Base-by-base conservation (phyloP, 2,329 filamentous ascomycete genomes). In the Epichloe amarillans region DNA sequence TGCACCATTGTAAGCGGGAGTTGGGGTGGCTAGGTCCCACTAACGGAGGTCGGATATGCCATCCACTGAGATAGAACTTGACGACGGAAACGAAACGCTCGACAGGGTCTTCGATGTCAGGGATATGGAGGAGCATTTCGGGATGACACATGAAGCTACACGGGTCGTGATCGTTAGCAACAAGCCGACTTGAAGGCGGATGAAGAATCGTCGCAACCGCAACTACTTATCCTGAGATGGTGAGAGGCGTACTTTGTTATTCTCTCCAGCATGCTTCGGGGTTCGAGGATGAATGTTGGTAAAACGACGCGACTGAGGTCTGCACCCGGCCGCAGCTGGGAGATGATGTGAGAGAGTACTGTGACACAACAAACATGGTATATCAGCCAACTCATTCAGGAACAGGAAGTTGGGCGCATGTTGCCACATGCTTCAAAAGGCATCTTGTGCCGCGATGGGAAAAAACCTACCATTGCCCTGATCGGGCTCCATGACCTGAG, bases 331-430 rank as follows among this genome's bases (percentile, higher is more conserved):
- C 93, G 86, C 55, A 98, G 77, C 71, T 98, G 93, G 49, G 90
- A 95, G 64, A 98, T 97, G 69, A 98, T 95, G 70, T 97, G 91
- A 53, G 83, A 87, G 59, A 98, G 84, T 62, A 98, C 93, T 95
- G 49, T 46, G 33, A 44, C 23, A 39, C 10, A 38, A 30, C 8
- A 30, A 17, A 19, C 36, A 40, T 33, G 21, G 30, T 10, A 3
- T 3, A 42, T 50, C 21, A 45, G 35, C 35, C 21, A 44, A 21
- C 38, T 3, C 4, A 23, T 49, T 17, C 17, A 35, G 15, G 23
- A 38, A 11, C 17, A 35, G 26, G 8, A 42, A 39, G 8, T 30
- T 14, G 15, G 21, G 23, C 14, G 23, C 47, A 19, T 14, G 15
- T 39, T 39, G 26, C 15, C 36, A 12, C 5, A 26, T 23, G 41